Evolutionary conservation across 2,329 filamentous ascomycete genomes (phyloP).

Genomic region (Trichoderma atrobrunneum): DNA sequence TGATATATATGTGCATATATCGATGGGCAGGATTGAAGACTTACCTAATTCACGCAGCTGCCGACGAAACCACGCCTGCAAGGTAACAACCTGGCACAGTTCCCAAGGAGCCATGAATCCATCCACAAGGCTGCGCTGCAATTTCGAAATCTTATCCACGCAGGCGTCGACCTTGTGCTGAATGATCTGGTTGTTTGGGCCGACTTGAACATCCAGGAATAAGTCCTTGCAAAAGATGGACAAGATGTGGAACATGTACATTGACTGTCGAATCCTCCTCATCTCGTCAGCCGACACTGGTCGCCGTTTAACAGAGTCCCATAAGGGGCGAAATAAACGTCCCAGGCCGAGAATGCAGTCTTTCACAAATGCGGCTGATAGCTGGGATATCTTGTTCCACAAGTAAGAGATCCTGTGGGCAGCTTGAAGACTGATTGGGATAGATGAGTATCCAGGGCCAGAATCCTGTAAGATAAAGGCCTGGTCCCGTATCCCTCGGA

Average conservation of each 20-base stretch:
- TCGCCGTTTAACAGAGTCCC: not conserved
- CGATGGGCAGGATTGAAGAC: not conserved
- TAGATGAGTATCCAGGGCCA: not conserved
- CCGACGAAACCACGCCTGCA: not conserved
- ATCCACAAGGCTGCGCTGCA: not conserved
- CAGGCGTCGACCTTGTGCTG: not conserved
- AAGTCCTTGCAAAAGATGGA: not conserved
- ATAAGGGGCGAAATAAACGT: not conserved
- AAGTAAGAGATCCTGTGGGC: not conserved
- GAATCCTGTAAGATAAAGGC: not conserved
- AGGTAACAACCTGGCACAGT: not conserved
- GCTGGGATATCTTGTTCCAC: not conserved
- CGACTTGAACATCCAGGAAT: not conserved
- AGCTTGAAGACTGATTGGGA: not conserved
- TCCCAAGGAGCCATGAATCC: not conserved
- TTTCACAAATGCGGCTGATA: not conserved
- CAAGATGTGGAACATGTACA: not conserved
- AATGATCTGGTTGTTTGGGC: not conserved
- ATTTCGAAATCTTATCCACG: not conserved
- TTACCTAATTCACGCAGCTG: not conserved
- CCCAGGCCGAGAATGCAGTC: not conserved
- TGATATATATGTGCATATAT: not conserved
- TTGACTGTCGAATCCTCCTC: not conserved
- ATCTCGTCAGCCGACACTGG: not conserved
- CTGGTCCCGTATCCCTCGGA: not conserved